A percentile compares a stretch with the other conserved stretches of the same genome.
These are phyloP conservation scores for Zygosaccharomyces pseudorouxii DNA, from an alignment of 805 yeast species.

Conservation along the genomic window DNA sequence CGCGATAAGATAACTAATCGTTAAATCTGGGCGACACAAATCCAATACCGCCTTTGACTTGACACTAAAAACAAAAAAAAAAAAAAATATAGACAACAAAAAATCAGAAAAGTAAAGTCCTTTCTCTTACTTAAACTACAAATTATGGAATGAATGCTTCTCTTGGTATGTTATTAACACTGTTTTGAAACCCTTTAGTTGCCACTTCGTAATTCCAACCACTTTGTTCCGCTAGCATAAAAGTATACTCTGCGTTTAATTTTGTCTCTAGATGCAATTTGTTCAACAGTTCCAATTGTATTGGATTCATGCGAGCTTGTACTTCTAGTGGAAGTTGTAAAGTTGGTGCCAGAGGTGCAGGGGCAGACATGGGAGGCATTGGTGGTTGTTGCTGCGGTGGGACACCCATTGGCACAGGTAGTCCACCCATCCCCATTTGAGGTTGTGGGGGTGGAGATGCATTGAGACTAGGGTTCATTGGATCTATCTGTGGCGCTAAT, in stretches of 20 bases:
- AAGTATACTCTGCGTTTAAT: conserved; percentile 71
- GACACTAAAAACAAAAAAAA: neutral
- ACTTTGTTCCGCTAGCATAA: conserved; percentile 83
- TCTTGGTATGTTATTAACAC: conserved; percentile 55
- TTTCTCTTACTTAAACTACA: conserved; percentile 1
- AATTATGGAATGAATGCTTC: conserved; percentile 43
- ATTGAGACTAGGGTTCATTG: conserved; percentile 2
- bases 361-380: conserved; percentile 10
- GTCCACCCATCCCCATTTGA: neutral
- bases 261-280: conserved; percentile 68
- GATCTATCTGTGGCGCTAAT: conserved; percentile 7
- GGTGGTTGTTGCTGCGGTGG: conserved; percentile 14
- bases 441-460: conserved; percentile 1
- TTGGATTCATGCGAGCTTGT: conserved; percentile 42
- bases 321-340: conserved; percentile 55
- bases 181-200: conserved; percentile 61
- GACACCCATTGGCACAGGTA: conserved; percentile 7
- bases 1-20: neutral
- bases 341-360: conserved; percentile 21
- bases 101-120: neutral
- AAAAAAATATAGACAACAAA: neutral
- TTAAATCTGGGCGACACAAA: neutral
- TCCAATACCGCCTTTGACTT: neutral
- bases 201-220: conserved; percentile 75
- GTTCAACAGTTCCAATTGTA: conserved; percentile 60